Conservation (phyloP, 2,329 filamentous ascomycete species). For the Neopestalotiopsis clavispora region DNA sequence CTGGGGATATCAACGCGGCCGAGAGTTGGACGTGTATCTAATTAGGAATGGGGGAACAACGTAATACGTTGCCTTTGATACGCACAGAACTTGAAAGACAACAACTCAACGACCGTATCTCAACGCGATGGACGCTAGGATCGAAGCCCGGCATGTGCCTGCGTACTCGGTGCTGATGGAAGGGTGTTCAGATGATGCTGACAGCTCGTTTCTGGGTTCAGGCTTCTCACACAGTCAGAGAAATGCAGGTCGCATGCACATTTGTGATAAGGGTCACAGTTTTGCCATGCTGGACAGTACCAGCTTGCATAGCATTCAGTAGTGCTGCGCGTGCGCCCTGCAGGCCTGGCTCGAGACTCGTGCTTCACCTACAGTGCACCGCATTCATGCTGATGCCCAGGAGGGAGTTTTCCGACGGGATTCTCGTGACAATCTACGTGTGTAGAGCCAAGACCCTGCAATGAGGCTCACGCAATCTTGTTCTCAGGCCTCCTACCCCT, state of each 20-base stretch:
- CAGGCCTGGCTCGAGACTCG: not conserved
- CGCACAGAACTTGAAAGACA: not conserved
- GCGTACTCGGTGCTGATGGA: no score
- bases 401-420: not conserved
- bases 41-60: not conserved
- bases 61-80: not conserved
- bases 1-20: slow-evolving; percentile 1
- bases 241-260: no score
- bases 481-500: not conserved
- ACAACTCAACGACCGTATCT: not conserved
- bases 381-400: not conserved
- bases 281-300: no score
- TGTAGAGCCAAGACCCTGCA: no score
- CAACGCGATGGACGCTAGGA: no score
- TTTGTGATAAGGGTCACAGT: no score
- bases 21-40: slow-evolving; percentile 14
- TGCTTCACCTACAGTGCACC: not conserved
- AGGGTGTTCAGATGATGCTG: no score
- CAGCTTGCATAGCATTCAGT: not conserved
- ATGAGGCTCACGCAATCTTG: not conserved
- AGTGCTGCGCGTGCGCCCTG: not conserved
- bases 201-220: no score
- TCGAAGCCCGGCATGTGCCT: no score
- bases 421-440: not conserved
- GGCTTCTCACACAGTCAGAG: no score